Conservation (phyloP, 108 stramenopile species). For the Fragilariopsis cylindrus region DNA sequence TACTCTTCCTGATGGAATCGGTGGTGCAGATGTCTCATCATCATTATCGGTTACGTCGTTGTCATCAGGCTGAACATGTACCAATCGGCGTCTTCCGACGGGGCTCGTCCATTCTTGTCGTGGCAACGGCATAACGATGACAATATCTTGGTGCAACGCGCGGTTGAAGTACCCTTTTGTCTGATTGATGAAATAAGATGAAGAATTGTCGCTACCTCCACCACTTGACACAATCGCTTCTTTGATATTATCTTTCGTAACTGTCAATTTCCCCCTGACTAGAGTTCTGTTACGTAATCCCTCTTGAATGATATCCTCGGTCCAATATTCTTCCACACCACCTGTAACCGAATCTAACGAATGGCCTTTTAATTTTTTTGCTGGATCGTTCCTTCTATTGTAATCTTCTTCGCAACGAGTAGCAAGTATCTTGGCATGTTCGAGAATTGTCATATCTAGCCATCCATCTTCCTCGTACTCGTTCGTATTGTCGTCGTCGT, state of each 20-base stretch:
- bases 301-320: conserved; percentile 26
- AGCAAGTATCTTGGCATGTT: conserved; percentile 6
- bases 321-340: conserved; percentile 22
- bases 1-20: conserved; percentile 51
- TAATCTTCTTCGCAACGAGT: conserved; percentile 40
- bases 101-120: conserved; percentile 47
- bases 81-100: conserved; percentile 47
- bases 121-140: conserved; percentile 44
- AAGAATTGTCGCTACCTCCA: conserved; percentile 6
- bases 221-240: conserved; percentile 34
- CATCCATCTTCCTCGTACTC: neutral
- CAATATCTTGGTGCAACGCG: conserved; percentile 53
- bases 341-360: neutral
- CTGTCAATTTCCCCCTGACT: conserved; percentile 37
- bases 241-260: conserved; percentile 50
- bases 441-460: neutral
- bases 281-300: conserved; percentile 38
- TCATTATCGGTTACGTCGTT: conserved; percentile 20
- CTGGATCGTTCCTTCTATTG: conserved; percentile 25
- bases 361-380: neutral
- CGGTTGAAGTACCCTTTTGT: conserved; percentile 49
- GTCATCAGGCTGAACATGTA: conserved; percentile 34
- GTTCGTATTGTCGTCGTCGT: neutral
- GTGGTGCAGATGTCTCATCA: conserved; percentile 19
- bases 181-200: conserved; percentile 40